phyloP scores from a whole-genome alignment of 2,329 filamentous ascomycete genomes.

The Colletotrichum kahawae region DNA sequence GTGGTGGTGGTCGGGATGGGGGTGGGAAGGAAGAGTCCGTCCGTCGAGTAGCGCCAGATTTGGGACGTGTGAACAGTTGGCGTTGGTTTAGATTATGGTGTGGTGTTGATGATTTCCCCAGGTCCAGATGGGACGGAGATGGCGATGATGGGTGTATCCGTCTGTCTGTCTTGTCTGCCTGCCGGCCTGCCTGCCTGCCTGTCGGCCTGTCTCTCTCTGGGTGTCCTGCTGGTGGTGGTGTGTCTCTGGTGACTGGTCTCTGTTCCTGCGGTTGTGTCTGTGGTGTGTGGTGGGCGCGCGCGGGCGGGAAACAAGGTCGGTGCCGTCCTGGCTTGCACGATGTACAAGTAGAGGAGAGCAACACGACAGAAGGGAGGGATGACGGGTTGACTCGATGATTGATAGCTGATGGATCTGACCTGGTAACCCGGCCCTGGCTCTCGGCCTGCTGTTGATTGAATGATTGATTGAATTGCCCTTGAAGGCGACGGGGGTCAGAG shows the following conservation, averaged over 20 bases:
- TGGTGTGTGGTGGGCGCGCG: neutral
- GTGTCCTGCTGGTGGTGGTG: neutral
- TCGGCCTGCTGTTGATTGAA: neutral
- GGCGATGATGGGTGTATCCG: neutral
- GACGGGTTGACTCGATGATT: neutral
- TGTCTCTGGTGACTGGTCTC: neutral
- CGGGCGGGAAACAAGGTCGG: constrained; percentile 1
- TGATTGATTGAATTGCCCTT: neutral
- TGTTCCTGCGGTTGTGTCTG: neutral
- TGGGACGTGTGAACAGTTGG: neutral
- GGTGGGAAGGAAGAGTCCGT: neutral
- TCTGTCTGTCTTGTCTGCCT: neutral
- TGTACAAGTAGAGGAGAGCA: neutral
- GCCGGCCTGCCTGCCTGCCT: neutral
- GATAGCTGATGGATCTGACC: neutral
- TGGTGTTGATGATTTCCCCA: neutral
- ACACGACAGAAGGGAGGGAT: neutral
- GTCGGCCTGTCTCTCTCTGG: neutral
- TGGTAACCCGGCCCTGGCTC: neutral
- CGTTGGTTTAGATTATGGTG: neutral
- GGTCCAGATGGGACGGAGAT: neutral
- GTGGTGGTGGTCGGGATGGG: neutral
- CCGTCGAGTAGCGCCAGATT: neutral
- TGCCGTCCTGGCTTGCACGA: neutral
- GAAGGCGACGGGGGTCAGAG: neutral